Evolutionary conservation across 176 grass and related monocot species (phyloP).

Genomic region (Tuctoria greenei): DNA sequence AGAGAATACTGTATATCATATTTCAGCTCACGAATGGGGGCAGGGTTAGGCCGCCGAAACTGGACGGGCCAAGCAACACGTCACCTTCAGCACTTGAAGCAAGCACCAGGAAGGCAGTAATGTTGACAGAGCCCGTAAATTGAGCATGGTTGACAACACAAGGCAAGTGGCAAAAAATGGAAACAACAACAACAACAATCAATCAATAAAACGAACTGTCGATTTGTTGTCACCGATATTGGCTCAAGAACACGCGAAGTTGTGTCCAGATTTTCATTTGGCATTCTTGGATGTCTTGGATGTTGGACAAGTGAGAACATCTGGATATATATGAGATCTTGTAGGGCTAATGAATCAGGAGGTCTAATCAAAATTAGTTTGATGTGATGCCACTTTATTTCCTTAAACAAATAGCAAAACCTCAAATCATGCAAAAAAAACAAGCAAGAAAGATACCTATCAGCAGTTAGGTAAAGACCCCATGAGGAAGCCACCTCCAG

Average conservation of each 20-base stretch:
- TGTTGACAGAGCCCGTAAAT: constrained; percentile 32
- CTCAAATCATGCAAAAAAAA: constrained; percentile 33
- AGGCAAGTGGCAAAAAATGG: neutral
- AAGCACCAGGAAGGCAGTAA: constrained; percentile 12
- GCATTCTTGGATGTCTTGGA: constrained; percentile 28
- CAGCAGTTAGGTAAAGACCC: constrained; percentile 43
- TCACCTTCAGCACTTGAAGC: constrained; percentile 32
- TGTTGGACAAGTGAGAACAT: constrained; percentile 35
- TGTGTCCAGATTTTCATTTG: constrained; percentile 28
- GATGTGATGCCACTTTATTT: constrained; percentile 37
- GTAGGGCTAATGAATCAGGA: constrained; percentile 39
- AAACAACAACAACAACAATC: too few species aligned
- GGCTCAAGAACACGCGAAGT: constrained; percentile 30
- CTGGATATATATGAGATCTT: constrained; percentile 40
- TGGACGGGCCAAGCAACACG: constrained; percentile 41
- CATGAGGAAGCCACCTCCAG: constrained; percentile 29
- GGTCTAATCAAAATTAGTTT: constrained; percentile 31
- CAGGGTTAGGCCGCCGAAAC: constrained; percentile 52
- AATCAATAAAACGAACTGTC: neutral
- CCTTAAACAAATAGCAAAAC: constrained; percentile 51
- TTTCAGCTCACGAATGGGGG: constrained; percentile 33
- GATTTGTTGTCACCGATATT: constrained; percentile 21
- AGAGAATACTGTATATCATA: too few species aligned
- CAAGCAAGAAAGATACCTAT: constrained; percentile 28
- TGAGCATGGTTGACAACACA: constrained; percentile 47